Base-by-base conservation (phyloP, 129 eudicot species). In the Apium graveolens region DNA sequence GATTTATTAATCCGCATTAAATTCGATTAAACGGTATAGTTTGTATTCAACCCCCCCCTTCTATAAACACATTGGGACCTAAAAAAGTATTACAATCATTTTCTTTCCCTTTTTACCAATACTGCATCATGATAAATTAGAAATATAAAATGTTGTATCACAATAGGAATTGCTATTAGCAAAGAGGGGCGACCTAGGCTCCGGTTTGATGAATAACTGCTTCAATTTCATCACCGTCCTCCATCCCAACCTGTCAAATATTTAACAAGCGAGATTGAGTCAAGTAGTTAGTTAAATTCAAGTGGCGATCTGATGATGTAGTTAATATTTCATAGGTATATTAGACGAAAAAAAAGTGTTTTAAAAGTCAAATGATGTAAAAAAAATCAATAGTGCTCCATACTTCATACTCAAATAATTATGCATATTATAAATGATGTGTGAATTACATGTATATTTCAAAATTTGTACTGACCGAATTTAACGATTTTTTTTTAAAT, bases 141-240 rank as follows among this genome's bases (percentile, higher is more conserved):
- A 3, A 44, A 44, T 2, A 38, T 38, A 44, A 44, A 44, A 44
- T 44, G 4, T 44, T 44, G 16, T 16, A 44, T 44, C 45, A 43
- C 13, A 43, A 11, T 44, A 11, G 48, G 45, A 43, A 44, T 44
- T 60, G 68, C 34, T 60, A 60, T 3, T 60, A 26, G 65, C 31
- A 11, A 57, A 3, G 31, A 57, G 31, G 5, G 24, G 14, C 1
- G 31, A 24, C 8, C 12, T 3, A 34, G 5, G 77, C 82, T 11
- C 82, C 82, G 3, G 77, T 79, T 10, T 79, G 82, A 34, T 79
- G 77, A 53, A 79, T 32, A 77, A 79, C 55, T 12, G 82, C 82
- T 17, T 79, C 82, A 38, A 79, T 79, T 38, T 79, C 82, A 39
- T 79, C 82, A 0, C 82, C 82, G 21, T 79, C 82, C 21, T 79